Evolutionary conservation across 2,329 filamentous ascomycete genomes (phyloP), one percentile per base, ranked within the genome.

Genomic region (Claviceps purpurea): DNA sequence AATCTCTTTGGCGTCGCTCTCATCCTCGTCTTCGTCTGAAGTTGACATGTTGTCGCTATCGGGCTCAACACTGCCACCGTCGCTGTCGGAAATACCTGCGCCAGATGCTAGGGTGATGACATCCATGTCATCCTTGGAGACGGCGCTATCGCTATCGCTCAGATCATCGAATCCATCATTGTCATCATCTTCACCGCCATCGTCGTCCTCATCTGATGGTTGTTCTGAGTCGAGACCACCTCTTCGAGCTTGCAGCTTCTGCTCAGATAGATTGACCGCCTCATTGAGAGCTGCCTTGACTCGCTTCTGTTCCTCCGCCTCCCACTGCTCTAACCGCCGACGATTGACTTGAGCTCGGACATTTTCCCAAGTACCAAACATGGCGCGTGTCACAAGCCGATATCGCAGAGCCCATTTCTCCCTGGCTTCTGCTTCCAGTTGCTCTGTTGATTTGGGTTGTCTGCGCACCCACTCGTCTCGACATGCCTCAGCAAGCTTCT

Each of bases 361-460:
- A 59, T 83, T 84, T 34, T 84, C 81, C 80, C 81, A 85, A 0
- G 76, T 83, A 37, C 72, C 75, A 42, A 66, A 66, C 42, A 82
- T 57, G 18, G 70, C 73, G 57, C 68, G 82, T 56, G 85, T 73
- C 16, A 96, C 78, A 54, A 82, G 77, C 55, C 81, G 87, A 65
- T 93, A 95, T 30, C 81, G 78, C 46, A 72, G 70, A 55, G 82
- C 74, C 67, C 82, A 82, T 59, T 82, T 75, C 24, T 84, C 81
- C 50, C 78, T 75, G 54, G 87, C 82, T 63, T 97, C 91, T 14
- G 79, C 79, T 59, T 90, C 83, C 18, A 96, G 76, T 64, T 97
- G 85, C 61, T 96, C 89, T 1, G 78, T 74, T 0, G 84, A 82
- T 59, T 88, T 88, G 11, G 85, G 85, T 58, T 89, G 85, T 51